Conservation (phyloP, 1,284 basidiomycete species). For the Rhodotorula sp. region DNA sequence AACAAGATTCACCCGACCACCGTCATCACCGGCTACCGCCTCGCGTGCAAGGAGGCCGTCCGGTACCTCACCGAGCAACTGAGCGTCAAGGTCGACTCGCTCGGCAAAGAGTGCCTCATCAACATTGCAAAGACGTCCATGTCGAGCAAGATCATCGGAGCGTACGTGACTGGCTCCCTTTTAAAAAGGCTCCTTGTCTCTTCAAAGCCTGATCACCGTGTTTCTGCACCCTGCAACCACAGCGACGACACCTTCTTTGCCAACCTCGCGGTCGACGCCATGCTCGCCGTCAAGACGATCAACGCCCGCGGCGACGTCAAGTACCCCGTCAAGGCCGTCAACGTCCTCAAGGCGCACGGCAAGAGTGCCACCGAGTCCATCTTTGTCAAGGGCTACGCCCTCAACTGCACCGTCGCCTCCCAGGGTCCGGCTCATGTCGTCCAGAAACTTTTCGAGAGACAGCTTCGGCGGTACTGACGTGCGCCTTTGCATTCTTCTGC, state of each 20-base stretch:
- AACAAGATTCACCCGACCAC: conserved; percentile 99
- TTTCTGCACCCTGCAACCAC: too few species aligned
- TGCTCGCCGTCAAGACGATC: conserved; percentile 94
- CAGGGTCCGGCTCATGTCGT: conserved; percentile 63
- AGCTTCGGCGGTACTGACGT: background rate
- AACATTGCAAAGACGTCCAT: conserved; percentile 99
- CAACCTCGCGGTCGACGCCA: conserved; percentile 97
- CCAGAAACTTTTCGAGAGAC: background rate
- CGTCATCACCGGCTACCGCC: conserved; percentile 96
- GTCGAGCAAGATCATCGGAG: conserved; percentile 98
- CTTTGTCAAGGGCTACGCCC: conserved; percentile 92
- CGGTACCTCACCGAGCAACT: conserved; percentile 98
- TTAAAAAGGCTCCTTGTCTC: too few species aligned
- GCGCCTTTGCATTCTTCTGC: background rate
- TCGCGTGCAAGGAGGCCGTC: conserved; percentile 96
- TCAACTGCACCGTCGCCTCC: conserved; percentile 98
- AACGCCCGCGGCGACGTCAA: conserved; percentile 95
- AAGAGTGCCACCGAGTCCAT: conserved; percentile 92
- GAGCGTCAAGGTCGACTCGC: conserved; percentile 86
- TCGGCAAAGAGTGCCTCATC: conserved; percentile 87
- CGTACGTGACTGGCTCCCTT: conserved; percentile 58
- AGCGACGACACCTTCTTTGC: conserved; percentile 98
- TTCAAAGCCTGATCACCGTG: too few species aligned
- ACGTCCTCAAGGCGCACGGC: conserved; percentile 98
- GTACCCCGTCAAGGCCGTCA: conserved; percentile 99